Evolutionary conservation across 352 stramenopile genomes (phyloP).

Genomic region (Globisporangium okanoganense): DNA sequence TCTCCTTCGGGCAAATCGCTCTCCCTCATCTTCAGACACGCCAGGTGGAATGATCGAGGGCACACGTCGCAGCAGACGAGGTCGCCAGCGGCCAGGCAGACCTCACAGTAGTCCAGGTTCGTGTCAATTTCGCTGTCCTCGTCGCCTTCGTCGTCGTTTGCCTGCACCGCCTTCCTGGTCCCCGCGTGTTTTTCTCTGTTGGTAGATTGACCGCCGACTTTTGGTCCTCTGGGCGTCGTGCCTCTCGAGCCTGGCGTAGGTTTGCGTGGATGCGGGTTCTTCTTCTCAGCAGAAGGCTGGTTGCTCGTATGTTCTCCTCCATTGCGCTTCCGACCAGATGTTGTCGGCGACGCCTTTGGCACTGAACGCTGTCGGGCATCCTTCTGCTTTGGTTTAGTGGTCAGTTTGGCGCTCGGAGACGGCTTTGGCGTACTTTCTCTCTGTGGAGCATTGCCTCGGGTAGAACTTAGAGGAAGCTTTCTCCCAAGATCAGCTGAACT

Average conservation of each 20-base stretch:
- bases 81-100: conserved; percentile 81
- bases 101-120: conserved; percentile 82
- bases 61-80: conserved; percentile 91
- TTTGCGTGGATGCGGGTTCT: conserved; percentile 9
- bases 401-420: conserved; percentile 12
- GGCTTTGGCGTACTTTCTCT: conserved; percentile 14
- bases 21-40: conserved; percentile 74
- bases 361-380: not conserved
- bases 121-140: conserved; percentile 66
- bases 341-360: conserved; percentile 7
- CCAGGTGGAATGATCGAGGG: conserved; percentile 88
- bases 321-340: conserved; percentile 3
- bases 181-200: not conserved
- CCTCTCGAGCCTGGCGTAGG: not conserved
- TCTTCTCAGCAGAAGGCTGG: conserved; percentile 8
- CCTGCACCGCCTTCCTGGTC: conserved; percentile 9
- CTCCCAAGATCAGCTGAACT: not conserved
- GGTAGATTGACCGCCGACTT: not conserved
- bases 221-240: not conserved
- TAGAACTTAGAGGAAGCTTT: not conserved
- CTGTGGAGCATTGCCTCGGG: not conserved
- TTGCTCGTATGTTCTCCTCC: not conserved
- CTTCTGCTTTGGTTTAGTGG: conserved; percentile 15
- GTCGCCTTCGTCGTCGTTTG: conserved; percentile 19
- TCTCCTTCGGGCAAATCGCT: conserved; percentile 74